A percentile compares a stretch with the other conserved stretches of the same genome.
Evolutionary conservation across 1,284 basidiomycete species (phyloP).

Genomic region (Phaffia rhodozyma): DNA sequence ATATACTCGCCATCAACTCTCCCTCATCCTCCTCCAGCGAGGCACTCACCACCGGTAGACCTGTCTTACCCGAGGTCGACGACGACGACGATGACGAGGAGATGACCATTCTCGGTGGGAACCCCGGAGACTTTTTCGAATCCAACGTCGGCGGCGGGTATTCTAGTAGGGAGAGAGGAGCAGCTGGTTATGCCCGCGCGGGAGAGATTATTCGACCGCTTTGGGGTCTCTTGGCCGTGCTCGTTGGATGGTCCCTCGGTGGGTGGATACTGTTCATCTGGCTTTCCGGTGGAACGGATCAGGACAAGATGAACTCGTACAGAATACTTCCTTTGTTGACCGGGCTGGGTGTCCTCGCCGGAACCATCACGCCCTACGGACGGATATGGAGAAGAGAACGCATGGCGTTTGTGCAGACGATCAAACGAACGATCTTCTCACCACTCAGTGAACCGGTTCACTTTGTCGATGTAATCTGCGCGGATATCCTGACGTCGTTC

Average conservation of each 20-base stretch:
- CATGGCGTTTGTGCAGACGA: conserved; percentile 56
- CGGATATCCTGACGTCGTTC: conserved; percentile 91
- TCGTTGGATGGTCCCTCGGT: conserved; percentile 46
- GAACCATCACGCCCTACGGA: conserved; percentile 54
- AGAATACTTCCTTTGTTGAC: conserved; percentile 62
- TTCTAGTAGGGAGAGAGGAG: neutral
- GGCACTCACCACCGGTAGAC: neutral
- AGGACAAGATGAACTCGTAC: conserved; percentile 53
- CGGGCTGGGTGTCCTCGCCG: conserved; percentile 46
- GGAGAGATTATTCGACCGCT: conserved; percentile 35
- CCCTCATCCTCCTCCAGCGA: neutral
- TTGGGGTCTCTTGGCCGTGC: conserved; percentile 54
- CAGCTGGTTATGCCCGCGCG: neutral
- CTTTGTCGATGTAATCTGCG: conserved; percentile 87
- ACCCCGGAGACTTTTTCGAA: neutral
- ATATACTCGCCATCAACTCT: conserved; percentile 43
- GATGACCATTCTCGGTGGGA: neutral
- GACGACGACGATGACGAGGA: conserved; percentile 5
- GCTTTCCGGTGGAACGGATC: conserved; percentile 46
- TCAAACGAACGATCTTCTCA: conserved; percentile 61
- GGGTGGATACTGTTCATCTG: conserved; percentile 57
- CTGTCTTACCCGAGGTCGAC: neutral
- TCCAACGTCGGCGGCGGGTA: neutral
- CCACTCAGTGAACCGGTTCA: conserved; percentile 51
- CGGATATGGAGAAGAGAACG: conserved; percentile 55